Percentiles rank a stretch among this genome's conserved stretches.
phyloP scores from a whole-genome alignment of 2,329 filamentous ascomycete genomes.

The Epicoccum sorghinum region DNA sequence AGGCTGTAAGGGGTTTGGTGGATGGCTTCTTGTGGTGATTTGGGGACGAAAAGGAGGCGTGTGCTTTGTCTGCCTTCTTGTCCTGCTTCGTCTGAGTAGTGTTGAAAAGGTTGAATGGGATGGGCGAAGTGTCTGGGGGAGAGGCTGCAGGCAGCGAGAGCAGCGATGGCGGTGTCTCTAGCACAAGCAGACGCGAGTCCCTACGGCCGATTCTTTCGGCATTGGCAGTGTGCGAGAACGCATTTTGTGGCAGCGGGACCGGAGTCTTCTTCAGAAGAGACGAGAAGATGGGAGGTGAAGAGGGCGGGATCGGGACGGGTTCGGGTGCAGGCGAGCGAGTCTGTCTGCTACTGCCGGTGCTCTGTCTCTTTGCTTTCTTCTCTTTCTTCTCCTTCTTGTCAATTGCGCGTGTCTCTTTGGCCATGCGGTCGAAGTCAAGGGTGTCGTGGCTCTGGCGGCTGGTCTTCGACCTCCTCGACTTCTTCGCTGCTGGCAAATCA shows the following conservation, averaged over 20 bases:
- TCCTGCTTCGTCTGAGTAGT: too few relatives aligned
- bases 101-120: constrained; percentile 19
- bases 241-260: constrained; percentile 20
- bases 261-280: constrained; percentile 16
- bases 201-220: not conserved
- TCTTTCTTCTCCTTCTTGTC: constrained; percentile 7
- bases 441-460: constrained; percentile 4
- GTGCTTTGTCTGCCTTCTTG: too few relatives aligned
- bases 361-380: constrained; percentile 9
- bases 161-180: constrained; percentile 24
- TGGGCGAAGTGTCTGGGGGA: constrained; percentile 8
- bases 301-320: not conserved
- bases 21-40: constrained; percentile 1
- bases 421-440: constrained; percentile 1
- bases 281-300: not conserved
- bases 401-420: constrained; percentile 5
- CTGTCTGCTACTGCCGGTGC: not conserved
- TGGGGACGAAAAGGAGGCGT: not conserved
- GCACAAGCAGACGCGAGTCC: constrained; percentile 16
- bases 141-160: constrained; percentile 2
- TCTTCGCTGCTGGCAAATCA: not conserved
- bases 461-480: constrained; percentile 4
- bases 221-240: not conserved
- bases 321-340: not conserved
- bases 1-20: constrained; percentile 16